A percentile compares a stretch with the other conserved stretches of the same genome.
These are phyloP conservation scores for Eimeria sp. DNA, from an alignment of 169 alveolate species.

Conservation along the genomic window DNA sequence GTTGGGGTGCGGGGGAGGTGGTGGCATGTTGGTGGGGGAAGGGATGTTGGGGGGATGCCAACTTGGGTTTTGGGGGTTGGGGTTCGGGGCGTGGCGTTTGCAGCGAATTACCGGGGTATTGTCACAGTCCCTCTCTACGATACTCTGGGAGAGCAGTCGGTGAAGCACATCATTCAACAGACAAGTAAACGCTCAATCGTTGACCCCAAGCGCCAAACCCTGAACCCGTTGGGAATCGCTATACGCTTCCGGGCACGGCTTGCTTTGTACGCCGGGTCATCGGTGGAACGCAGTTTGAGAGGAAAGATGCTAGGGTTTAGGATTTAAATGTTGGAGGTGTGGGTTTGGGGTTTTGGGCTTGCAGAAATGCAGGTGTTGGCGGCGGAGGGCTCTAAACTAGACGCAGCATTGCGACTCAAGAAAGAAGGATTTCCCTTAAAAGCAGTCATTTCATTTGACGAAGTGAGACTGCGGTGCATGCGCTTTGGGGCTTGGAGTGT, in stretches of 20 bases:
- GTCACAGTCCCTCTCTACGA: conserved; percentile 84
- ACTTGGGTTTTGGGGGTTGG: conserved; percentile 27
- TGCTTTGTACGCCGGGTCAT: background rate
- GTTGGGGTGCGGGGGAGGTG: no score
- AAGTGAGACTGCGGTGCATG: conserved; percentile 15
- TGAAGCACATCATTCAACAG: conserved; percentile 58
- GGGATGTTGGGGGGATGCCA: no score
- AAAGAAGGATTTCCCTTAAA: conserved; percentile 20
- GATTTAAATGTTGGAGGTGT: background rate
- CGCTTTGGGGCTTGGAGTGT: background rate
- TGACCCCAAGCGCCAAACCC: conserved; percentile 1
- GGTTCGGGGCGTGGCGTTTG: conserved; percentile 9
- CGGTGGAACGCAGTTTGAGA: background rate
- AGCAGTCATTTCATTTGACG: conserved; percentile 72
- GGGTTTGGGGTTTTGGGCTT: conserved; percentile 12
- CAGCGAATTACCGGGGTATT: conserved; percentile 69
- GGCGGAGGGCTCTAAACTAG: conserved; percentile 62
- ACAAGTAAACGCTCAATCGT: conserved; percentile 79
- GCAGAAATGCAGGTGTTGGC: conserved; percentile 78
- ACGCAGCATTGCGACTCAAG: conserved; percentile 4
- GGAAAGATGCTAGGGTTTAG: background rate
- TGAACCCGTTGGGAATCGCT: background rate
- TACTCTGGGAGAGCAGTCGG: conserved; percentile 83
- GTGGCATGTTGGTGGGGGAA: no score
- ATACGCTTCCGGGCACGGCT: background rate